Base-by-base conservation (phyloP, 1,284 basidiomycete species). In the Cutaneotrichosporon arboriforme region DNA sequence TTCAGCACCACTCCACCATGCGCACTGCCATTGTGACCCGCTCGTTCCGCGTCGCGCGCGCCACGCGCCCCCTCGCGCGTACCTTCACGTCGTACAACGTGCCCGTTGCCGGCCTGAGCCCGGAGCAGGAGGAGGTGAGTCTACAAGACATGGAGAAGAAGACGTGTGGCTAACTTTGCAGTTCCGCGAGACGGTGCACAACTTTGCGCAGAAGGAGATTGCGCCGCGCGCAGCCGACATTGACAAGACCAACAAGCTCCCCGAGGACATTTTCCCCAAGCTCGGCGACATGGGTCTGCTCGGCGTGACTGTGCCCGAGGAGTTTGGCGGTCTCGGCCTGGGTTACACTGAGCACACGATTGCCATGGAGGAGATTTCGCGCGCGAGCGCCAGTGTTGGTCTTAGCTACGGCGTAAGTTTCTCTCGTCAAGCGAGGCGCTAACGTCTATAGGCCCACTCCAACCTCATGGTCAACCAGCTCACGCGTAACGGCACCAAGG, bases 361-460 rank as follows among this genome's bases (percentile, higher is more conserved):
- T 43, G 90, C 88, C 4, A 93, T 94, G 90, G 90, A 96, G 76
- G 87, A 89, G 63, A 78, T 97, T 50, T 93, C 90, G 22, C 79
- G 84, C 23, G 88, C 89, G 8, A 93, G 90, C 7, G 92, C 90
- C 20, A 90, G 88, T 3, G 85, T 97, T 33, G 92, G 86, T 1
- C 81, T 97, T 10, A 91, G 88, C 3, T 97, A 97, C 64, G 92
- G 91, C 50, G 69, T 71, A 38, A 55, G 69, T 59, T 4, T 8
- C 4, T 35, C 9, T 12, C 5, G 34, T 15, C 21, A 18, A 5
- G 10, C 23, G 17, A 20, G 34, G 8, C n/a, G 34, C 54, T 47
- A 20, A 41, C 21, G n/a, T n/a, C 31, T 3, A 7, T 38, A 70
- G 68, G 91, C 92, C 12, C 93, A 97, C 68, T 92, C 90, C 4